phyloP scores from a whole-genome alignment of 2,329 filamentous ascomycete genomes.

The Didymella keratinophila region DNA sequence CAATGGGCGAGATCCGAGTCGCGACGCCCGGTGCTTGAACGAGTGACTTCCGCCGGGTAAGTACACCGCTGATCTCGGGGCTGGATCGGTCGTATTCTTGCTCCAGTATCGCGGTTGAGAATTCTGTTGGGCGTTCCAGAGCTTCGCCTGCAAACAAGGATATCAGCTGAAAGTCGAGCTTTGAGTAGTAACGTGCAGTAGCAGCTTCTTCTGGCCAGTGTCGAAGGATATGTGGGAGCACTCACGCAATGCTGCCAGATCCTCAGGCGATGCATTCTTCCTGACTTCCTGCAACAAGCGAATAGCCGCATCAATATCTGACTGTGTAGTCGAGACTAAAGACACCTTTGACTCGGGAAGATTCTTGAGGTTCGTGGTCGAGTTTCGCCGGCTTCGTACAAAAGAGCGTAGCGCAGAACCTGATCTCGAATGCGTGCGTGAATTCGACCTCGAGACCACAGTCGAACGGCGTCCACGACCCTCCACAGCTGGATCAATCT shows the following conservation, averaged over 20 bases:
- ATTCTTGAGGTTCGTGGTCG: conserved; percentile 33
- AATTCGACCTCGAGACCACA: conserved; percentile 39
- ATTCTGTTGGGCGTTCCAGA: conserved; percentile 33
- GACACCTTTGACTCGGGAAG: conserved; percentile 42
- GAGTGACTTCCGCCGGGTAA: conserved; percentile 52
- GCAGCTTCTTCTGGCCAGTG: not conserved
- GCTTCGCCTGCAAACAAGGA: conserved; percentile 36
- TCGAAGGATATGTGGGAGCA: not conserved
- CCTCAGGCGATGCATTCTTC: conserved; percentile 58
- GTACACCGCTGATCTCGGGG: conserved; percentile 31
- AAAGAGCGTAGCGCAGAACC: conserved; percentile 38
- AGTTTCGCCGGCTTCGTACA: conserved; percentile 18
- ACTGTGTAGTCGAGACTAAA: conserved; percentile 40
- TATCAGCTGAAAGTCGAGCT: conserved; percentile 18
- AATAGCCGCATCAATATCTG: conserved; percentile 57
- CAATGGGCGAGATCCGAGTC: conserved; percentile 43
- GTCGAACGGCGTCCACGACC: conserved; percentile 38
- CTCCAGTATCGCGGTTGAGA: conserved; percentile 18
- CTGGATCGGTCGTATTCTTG: conserved; percentile 18
- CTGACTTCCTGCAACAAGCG: conserved; percentile 57
- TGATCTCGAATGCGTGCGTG: conserved; percentile 33
- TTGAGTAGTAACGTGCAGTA: not conserved
- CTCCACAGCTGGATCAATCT: conserved; percentile 32
- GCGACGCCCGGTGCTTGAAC: conserved; percentile 51
- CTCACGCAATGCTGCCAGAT: conserved; percentile 55